A percentile compares a stretch with the other conserved stretches of the same genome.
Evolutionary conservation across 75 land plant genomes (phyloP).

Genomic region (Picea glauca): DNA sequence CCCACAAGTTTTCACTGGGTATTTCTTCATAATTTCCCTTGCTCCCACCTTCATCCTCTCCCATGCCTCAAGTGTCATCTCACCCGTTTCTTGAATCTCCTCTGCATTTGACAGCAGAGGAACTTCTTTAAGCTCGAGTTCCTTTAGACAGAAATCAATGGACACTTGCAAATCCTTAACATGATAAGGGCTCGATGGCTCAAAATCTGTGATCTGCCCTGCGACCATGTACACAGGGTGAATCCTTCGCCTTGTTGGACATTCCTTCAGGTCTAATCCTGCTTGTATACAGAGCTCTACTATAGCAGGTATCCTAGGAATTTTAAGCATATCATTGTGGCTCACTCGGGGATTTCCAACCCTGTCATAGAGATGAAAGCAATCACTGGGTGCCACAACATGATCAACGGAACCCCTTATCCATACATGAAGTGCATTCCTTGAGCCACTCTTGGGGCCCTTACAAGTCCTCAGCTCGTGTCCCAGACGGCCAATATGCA

Average conservation of each 20-base stretch:
- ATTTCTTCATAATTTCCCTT: constrained; percentile 42
- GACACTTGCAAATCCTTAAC: neutral
- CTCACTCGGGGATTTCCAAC: constrained; percentile 36
- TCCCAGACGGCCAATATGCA: constrained; percentile 56
- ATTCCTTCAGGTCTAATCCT: constrained; percentile 37
- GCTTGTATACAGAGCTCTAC: constrained; percentile 75
- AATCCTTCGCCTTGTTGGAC: neutral
- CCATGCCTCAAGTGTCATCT: constrained; percentile 63
- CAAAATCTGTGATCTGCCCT: neutral
- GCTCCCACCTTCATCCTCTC: constrained; percentile 51
- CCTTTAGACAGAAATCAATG: constrained; percentile 9
- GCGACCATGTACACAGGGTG: neutral
- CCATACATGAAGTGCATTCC: constrained; percentile 45
- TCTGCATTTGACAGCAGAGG: neutral
- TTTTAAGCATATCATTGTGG: constrained; percentile 53
- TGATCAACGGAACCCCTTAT: constrained; percentile 44
- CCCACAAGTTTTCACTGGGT: constrained; percentile 62
- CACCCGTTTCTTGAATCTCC: constrained; percentile 28
- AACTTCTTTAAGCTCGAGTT: neutral
- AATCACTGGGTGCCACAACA: constrained; percentile 52
- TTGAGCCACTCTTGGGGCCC: constrained; percentile 23
- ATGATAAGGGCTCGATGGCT: neutral
- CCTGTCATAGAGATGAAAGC: constrained; percentile 54
- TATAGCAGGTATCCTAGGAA: constrained; percentile 59
- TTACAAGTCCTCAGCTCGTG: constrained; percentile 50